A percentile compares a stretch with the other conserved stretches of the same genome.
Evolutionary conservation across 2,329 filamentous ascomycete species (phyloP).

Genomic region (Calycina herbarum): DNA sequence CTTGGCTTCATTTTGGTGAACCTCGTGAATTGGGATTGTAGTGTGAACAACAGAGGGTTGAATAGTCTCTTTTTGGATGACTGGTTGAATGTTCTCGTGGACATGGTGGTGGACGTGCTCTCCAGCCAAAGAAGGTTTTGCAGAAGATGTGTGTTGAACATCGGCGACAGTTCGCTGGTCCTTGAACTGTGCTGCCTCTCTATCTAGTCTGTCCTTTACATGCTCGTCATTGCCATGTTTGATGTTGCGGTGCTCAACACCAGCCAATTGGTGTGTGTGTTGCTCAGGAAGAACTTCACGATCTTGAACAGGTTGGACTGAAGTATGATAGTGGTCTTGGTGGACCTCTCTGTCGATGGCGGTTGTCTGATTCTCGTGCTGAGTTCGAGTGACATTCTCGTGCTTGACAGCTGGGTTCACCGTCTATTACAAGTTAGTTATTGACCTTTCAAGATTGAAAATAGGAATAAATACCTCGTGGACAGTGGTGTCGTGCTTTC

Average conservation of each 20-base stretch:
- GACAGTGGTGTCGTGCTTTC: slow-evolving; percentile 69
- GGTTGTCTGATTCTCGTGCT: slow-evolving; percentile 61
- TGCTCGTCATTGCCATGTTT: slow-evolving; percentile 58
- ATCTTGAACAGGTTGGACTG: slow-evolving; percentile 62
- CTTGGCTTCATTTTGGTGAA: slow-evolving; percentile 65
- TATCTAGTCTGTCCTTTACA: slow-evolving; percentile 47
- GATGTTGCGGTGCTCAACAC: slow-evolving; percentile 60
- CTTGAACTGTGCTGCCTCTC: slow-evolving; percentile 56
- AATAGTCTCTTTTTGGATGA: slow-evolving; percentile 68
- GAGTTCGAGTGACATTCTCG: slow-evolving; percentile 59
- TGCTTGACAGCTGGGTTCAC: slow-evolving; percentile 60
- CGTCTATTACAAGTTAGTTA: slow-evolving; percentile 35
- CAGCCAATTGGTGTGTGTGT: slow-evolving; percentile 58
- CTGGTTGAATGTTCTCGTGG: slow-evolving; percentile 58
- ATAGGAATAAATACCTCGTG: slow-evolving; percentile 49
- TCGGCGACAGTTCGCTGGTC: slow-evolving; percentile 49
- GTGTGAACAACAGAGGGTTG: slow-evolving; percentile 70
- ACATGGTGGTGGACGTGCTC: slow-evolving; percentile 63
- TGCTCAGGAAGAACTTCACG: slow-evolving; percentile 58
- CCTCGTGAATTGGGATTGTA: slow-evolving; percentile 70
- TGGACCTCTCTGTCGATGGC: slow-evolving; percentile 69
- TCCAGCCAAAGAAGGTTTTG: slow-evolving; percentile 52
- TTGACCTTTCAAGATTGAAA: background rate
- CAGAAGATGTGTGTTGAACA: slow-evolving; percentile 49
- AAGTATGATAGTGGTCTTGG: slow-evolving; percentile 71